Evolutionary conservation across 306 rosid species (phyloP).

Genomic region (Styphnolobium japonicum): DNA sequence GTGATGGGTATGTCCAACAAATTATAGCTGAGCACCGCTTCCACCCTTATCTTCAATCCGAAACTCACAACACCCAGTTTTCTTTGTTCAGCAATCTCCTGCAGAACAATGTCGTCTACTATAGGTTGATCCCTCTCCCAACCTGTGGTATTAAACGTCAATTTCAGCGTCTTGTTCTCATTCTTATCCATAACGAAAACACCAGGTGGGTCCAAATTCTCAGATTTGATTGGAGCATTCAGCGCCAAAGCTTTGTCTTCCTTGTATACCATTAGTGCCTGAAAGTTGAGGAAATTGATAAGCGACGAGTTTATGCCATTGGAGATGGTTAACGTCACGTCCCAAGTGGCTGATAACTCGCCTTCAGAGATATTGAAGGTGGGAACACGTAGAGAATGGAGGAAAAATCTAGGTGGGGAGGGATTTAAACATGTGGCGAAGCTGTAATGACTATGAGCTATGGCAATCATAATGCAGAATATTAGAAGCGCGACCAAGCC

Average conservation of each 20-base stretch:
- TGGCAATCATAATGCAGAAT: not conserved
- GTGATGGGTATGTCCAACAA: not conserved
- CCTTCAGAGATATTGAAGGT: slow-evolving; percentile 6
- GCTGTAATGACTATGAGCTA: not conserved
- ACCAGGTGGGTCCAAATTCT: not conserved
- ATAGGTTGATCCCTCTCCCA: slow-evolving; percentile 28
- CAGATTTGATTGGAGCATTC: not conserved
- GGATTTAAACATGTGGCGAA: not conserved
- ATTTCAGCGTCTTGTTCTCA: not conserved
- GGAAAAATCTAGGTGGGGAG: not conserved
- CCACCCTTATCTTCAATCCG: not conserved
- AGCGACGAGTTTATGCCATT: not conserved
- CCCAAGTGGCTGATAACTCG: slow-evolving; percentile 2
- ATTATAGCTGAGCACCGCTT: not conserved
- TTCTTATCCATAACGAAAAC: not conserved
- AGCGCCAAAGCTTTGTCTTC: not conserved
- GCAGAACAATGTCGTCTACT: slow-evolving; percentile 17
- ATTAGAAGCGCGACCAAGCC: not conserved
- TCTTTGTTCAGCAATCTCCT: not conserved
- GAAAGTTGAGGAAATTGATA: not conserved
- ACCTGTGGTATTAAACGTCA: slow-evolving; percentile 12
- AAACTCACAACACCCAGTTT: not conserved
- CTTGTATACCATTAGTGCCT: not conserved
- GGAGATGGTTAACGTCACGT: not conserved
- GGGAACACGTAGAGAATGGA: not conserved